Evolutionary conservation across 1,284 basidiomycete species (phyloP).

Genomic region (Tylopilus orsonianus): DNA sequence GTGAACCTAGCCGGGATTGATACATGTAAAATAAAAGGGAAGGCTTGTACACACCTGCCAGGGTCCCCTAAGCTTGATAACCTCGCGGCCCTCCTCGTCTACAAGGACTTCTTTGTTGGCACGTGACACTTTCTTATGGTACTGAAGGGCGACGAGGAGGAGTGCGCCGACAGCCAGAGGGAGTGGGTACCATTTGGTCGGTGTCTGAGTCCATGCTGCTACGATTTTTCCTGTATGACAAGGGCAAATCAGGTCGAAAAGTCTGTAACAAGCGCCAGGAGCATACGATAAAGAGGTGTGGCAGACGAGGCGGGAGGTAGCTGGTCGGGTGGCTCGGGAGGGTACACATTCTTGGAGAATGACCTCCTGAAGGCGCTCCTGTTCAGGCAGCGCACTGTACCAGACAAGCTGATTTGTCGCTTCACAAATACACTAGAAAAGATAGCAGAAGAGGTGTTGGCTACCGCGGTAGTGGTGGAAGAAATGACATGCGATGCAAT

Average conservation of each 20-base stretch:
- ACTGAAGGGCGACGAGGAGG: conserved; percentile 82
- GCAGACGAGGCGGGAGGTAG: conserved; percentile 33
- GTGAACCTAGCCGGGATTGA: conserved; percentile 65
- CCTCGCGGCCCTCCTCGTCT: conserved; percentile 68
- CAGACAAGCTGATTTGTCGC: conserved; percentile 44
- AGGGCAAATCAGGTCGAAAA: conserved; percentile 2
- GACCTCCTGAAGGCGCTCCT: conserved; percentile 33
- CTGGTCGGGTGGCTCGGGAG: conserved; percentile 30
- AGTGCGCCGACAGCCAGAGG: conserved; percentile 90
- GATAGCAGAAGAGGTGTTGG: conserved; percentile 52
- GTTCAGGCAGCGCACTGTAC: conserved; percentile 33
- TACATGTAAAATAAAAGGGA: not conserved
- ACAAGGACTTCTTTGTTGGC: conserved; percentile 64
- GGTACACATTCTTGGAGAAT: conserved; percentile 42
- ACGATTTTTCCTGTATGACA: conserved; percentile 46
- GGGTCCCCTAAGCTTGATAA: conserved; percentile 82
- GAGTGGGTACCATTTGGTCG: conserved; percentile 94
- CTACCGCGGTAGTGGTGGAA: conserved; percentile 46
- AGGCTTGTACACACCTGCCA: conserved; percentile 75
- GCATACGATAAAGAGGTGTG: conserved; percentile 54
- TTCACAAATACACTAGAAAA: conserved; percentile 45
- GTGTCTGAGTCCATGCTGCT: conserved; percentile 85
- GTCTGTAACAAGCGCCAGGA: not conserved
- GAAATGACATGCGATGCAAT: conserved; percentile 50
- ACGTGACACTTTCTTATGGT: conserved; percentile 57